These are phyloP conservation scores for Trapa bicornis DNA, from an alignment of 345 rosid genomes.

Conservation along the genomic window DNA sequence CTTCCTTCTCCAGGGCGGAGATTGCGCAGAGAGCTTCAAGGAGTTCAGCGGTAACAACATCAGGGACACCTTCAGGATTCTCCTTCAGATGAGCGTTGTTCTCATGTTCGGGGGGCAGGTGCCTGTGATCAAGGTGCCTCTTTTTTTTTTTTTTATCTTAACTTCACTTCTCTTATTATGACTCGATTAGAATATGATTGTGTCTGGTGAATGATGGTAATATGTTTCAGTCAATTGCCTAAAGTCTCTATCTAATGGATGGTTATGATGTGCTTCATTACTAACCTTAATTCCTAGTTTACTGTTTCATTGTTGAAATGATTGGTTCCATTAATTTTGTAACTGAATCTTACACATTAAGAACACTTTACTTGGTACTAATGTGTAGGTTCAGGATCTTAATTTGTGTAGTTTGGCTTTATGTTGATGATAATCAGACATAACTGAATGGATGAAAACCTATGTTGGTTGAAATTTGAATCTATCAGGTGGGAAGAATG, in stretches of 20 bases:
- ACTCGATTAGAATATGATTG: background rate
- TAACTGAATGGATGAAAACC: background rate
- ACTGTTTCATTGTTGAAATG: background rate
- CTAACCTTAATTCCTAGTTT: no score
- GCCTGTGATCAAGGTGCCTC: slow-evolving; percentile 15
- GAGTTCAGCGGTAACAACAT: slow-evolving; percentile 22
- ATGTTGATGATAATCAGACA: no score
- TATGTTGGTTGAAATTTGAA: background rate
- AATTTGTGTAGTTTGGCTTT: background rate
- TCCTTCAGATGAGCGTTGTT: slow-evolving; percentile 23
- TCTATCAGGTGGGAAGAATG: slow-evolving; percentile 22
- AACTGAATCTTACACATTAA: background rate
- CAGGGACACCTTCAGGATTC: slow-evolving; percentile 22
- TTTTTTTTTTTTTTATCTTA: background rate
- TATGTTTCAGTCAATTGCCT: background rate
- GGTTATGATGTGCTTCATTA: background rate
- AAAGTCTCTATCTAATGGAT: background rate
- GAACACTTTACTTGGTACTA: no score
- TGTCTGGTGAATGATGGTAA: background rate
- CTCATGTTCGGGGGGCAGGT: slow-evolving; percentile 21
- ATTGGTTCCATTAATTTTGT: background rate
- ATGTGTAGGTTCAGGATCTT: no score
- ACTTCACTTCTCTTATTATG: background rate
- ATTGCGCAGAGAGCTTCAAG: slow-evolving; percentile 27
- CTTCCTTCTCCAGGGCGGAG: slow-evolving; percentile 23